Conservation (phyloP, 176 grass and related monocot genomes). For the Canna indica region DNA sequence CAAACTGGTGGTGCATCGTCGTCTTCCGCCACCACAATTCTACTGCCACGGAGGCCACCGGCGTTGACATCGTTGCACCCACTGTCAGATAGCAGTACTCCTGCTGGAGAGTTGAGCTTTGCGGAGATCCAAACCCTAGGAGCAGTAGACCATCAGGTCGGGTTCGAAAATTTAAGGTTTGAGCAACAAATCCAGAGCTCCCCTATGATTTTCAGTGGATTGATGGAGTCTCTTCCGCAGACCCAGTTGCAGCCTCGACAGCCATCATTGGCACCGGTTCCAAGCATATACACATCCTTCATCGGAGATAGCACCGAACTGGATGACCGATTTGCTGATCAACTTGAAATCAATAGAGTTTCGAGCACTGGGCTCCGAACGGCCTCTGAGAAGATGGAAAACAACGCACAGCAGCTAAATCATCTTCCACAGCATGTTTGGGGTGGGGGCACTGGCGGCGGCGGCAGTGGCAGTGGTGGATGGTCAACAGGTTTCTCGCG, state of each 20-base stretch:
- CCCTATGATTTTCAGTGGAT: slow-evolving; percentile 41
- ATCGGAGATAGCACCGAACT: slow-evolving; percentile 32
- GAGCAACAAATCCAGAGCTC: slow-evolving; percentile 50
- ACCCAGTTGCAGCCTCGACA: slow-evolving; percentile 3
- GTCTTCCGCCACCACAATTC: slow-evolving; percentile 20
- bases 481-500: slow-evolving; percentile 57
- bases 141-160: slow-evolving; percentile 35
- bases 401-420: slow-evolving; percentile 30
- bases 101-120: slow-evolving; percentile 67
- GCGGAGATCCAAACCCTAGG: slow-evolving; percentile 45
- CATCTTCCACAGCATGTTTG: slow-evolving; percentile 43
- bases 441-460: slow-evolving; percentile 8
- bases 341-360: slow-evolving; percentile 21
- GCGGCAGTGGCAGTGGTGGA: slow-evolving; percentile 19
- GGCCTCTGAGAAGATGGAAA: slow-evolving; percentile 40
- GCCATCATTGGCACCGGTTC: not conserved
- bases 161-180: slow-evolving; percentile 52
- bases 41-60: slow-evolving; percentile 31
- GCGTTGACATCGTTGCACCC: slow-evolving; percentile 53
- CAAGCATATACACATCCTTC: slow-evolving; percentile 33
- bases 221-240: slow-evolving; percentile 33
- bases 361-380: slow-evolving; percentile 11
- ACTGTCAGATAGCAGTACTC: slow-evolving; percentile 20
- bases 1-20: slow-evolving; percentile 15
- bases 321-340: slow-evolving; percentile 27